Evolutionary conservation across 2,329 filamentous ascomycete species (phyloP), one percentile per base, ranked within the genome.

Genomic region (Apiospora phragmitis): DNA sequence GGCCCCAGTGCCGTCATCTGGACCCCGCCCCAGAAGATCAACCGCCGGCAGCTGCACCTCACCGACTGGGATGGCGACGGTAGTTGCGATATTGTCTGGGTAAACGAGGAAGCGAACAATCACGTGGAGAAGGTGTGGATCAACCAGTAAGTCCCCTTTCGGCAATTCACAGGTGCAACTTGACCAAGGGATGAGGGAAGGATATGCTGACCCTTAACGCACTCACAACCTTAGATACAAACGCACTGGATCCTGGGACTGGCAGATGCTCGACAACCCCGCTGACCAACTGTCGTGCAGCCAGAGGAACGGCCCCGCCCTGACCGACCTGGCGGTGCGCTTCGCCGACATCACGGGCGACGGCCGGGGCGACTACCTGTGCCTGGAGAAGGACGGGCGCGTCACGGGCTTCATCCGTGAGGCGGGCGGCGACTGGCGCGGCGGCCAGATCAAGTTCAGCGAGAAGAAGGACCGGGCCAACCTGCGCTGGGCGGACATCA

Each of bases 21-120:
- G 41, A 11, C 12, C 12, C 41, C 41, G 11, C 9, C 41, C 12
- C 3, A 8, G 2, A 26, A 69, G 3, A 16, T 74, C 8, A 70
- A 79, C 69, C 75, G 79, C 5, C 74, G 76, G 11, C 76, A 76
- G 49, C 65, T 83, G 4, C 77, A 82, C 55, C 72, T 83, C 9
- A 75, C 73, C 2, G 81, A 83, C 71, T 83, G 78, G 78, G 76
- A 83, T 65, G 79, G 77, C 18, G 80, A 83, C 71, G 80, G 81
- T 0, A 65, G 71, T 1, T 79, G 77, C 66, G 81, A 83, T 59
- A 77, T 81, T 51, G 72, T 82, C 43, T 76, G 70, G 67, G 75
- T 79, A 0, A 71, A 81, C 24, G 75, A 73, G 0, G 70, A 79
- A 4, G 75, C 70, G 12, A 76, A 76, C 24, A 71, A 69, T 24